Percentiles rank a stretch among this genome's conserved stretches.
These are phyloP conservation scores for Geum urbanum DNA, from an alignment of 306 rosid species.

Conservation along the genomic window DNA sequence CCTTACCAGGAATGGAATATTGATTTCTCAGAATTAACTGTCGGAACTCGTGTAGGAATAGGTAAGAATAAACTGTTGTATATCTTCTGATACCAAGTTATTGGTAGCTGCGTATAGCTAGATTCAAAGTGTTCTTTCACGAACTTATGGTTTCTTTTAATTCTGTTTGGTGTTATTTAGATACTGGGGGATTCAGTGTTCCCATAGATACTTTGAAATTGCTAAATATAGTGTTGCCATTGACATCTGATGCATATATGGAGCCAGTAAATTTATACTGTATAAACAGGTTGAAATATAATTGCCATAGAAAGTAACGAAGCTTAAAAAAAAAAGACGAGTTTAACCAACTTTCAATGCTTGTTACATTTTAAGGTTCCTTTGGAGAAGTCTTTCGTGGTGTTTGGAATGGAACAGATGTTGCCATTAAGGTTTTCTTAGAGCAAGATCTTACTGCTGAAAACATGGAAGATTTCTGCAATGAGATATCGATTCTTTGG, in stretches of 20 bases:
- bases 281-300: neutral
- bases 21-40: constrained; percentile 83
- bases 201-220: neutral
- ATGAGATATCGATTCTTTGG: constrained; percentile 96
- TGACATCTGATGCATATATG: neutral
- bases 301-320: neutral
- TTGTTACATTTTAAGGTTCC: constrained; percentile 58
- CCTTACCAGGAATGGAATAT: constrained; percentile 90
- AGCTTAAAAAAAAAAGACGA: neutral
- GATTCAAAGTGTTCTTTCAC: neutral
- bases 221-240: neutral
- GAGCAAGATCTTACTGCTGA: constrained; percentile 95
- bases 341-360: neutral
- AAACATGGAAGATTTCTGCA: constrained; percentile 97
- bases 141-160: neutral
- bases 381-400: constrained; percentile 99
- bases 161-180: neutral
- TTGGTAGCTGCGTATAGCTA: neutral
- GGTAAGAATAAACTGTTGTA: constrained; percentile 45
- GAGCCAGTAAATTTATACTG: neutral
- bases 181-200: neutral
- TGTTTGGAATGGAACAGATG: constrained; percentile 95
- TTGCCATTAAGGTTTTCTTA: constrained; percentile 90
- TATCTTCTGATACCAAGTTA: neutral
- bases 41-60: constrained; percentile 95